phyloP scores from a whole-genome alignment of 345 rosid species.

The Dipteronia dyeriana region DNA sequence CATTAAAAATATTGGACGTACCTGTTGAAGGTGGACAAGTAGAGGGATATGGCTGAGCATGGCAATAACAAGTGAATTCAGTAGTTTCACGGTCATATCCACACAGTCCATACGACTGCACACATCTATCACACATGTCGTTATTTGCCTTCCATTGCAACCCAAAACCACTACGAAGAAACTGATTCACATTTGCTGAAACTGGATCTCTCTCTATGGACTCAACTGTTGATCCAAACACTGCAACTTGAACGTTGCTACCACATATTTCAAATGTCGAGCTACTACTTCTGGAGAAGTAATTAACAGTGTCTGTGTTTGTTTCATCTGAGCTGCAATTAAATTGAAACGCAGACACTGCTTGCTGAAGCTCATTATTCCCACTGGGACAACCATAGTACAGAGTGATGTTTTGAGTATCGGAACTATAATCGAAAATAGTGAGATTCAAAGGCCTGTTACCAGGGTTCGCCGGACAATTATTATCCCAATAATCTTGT shows the following conservation, averaged over 20 bases:
- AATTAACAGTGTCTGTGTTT: neutral
- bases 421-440: neutral
- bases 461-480: conserved; percentile 17
- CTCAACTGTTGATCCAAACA: neutral
- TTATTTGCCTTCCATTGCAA: conserved; percentile 16
- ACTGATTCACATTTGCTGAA: neutral
- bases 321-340: neutral
- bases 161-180: conserved; percentile 23
- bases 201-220: neutral
- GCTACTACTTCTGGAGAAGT: too few species aligned
- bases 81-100: conserved; percentile 5
- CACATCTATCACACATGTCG: conserved; percentile 11
- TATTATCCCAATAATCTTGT: conserved; percentile 16
- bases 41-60: neutral
- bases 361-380: too few species aligned
- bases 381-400: conserved; percentile 26
- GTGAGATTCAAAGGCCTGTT: conserved; percentile 6
- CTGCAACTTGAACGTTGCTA: neutral
- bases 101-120: conserved; percentile 11
- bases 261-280: too few species aligned
- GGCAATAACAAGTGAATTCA: conserved; percentile 26
- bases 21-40: neutral
- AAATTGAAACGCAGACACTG: too few species aligned
- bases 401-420: conserved; percentile 12
- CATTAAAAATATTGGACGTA: too few species aligned